Evolutionary conservation across 2,329 filamentous ascomycete species (phyloP).

Genomic region (Claviceps quebecensis): DNA sequence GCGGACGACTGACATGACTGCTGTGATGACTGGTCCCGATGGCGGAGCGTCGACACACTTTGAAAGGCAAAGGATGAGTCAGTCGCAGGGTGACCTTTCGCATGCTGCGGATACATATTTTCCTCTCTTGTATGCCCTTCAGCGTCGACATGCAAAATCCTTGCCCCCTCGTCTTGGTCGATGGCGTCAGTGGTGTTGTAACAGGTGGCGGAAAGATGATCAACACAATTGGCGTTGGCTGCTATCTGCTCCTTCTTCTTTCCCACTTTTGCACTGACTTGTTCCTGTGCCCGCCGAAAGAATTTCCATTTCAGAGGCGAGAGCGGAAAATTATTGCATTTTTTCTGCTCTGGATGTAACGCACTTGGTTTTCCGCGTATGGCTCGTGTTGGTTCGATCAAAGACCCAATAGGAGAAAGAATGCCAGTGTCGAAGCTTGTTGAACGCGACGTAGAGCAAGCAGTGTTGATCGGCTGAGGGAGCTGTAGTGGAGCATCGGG

Average conservation of each 20-base stretch:
- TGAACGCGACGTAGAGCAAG: slow-evolving; percentile 33
- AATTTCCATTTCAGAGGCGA: slow-evolving; percentile 51
- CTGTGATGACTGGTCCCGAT: background rate
- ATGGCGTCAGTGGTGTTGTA: slow-evolving; percentile 49
- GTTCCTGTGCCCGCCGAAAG: slow-evolving; percentile 41
- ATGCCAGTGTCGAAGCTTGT: slow-evolving; percentile 44
- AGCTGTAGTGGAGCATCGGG: slow-evolving; percentile 32
- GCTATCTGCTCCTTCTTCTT: slow-evolving; percentile 26
- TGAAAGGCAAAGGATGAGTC: background rate
- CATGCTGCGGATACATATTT: slow-evolving; percentile 19
- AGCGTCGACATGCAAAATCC: slow-evolving; percentile 25
- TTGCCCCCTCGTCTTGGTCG: slow-evolving; percentile 39
- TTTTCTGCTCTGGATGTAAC: slow-evolving; percentile 29
- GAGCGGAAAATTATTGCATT: slow-evolving; percentile 38
- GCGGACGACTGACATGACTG: background rate
- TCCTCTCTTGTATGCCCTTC: slow-evolving; percentile 37
- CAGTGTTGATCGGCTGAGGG: slow-evolving; percentile 38
- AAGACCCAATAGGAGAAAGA: slow-evolving; percentile 40
- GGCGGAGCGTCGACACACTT: background rate
- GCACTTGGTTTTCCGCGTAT: slow-evolving; percentile 17
- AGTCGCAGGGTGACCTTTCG: slow-evolving; percentile 2
- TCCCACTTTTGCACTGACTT: slow-evolving; percentile 24
- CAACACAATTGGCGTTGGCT: slow-evolving; percentile 33
- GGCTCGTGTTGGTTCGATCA: slow-evolving; percentile 26
- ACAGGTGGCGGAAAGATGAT: slow-evolving; percentile 40